Evolutionary conservation across 2,329 filamentous ascomycete genomes (phyloP).

Genomic region (Apiospora saccharicola): DNA sequence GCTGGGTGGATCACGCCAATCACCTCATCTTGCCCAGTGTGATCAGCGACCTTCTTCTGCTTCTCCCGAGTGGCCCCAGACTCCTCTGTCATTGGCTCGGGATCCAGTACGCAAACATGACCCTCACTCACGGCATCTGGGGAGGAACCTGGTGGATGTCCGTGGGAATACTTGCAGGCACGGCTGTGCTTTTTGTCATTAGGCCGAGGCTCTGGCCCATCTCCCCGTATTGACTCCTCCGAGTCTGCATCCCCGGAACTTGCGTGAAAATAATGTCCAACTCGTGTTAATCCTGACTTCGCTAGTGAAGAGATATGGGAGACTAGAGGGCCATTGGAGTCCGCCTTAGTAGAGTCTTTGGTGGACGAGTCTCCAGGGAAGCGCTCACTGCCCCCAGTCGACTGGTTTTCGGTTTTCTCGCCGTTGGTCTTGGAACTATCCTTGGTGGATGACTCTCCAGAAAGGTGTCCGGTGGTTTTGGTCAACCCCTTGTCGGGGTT

Average conservation of each 20-base stretch:
- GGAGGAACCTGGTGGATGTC: not conserved
- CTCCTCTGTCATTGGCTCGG: not conserved
- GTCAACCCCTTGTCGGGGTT: not conserved
- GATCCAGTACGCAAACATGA: not conserved
- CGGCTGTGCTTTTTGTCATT: not conserved
- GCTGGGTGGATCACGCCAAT: not conserved
- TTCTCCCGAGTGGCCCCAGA: slow-evolving; percentile 5
- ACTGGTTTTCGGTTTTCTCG: too few relatives aligned
- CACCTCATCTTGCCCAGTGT: not conserved
- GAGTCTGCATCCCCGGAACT: slow-evolving; percentile 31
- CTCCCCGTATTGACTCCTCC: slow-evolving; percentile 27
- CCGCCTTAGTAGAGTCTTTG: not conserved
- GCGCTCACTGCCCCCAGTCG: too few relatives aligned
- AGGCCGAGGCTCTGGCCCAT: slow-evolving; percentile 29
- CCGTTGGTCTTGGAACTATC: not conserved
- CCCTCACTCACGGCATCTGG: not conserved
- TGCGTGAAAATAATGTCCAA: slow-evolving; percentile 23
- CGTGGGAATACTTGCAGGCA: not conserved
- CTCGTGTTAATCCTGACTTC: not conserved
- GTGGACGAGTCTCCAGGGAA: too few relatives aligned
- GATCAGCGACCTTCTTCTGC: not conserved
- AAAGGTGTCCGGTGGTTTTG: not conserved
- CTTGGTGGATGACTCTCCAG: not conserved
- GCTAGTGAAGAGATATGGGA: too few relatives aligned
- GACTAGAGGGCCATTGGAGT: not conserved